Evolutionary conservation across 2,329 filamentous ascomycete species (phyloP).

Genomic region (Venturia effusa): DNA sequence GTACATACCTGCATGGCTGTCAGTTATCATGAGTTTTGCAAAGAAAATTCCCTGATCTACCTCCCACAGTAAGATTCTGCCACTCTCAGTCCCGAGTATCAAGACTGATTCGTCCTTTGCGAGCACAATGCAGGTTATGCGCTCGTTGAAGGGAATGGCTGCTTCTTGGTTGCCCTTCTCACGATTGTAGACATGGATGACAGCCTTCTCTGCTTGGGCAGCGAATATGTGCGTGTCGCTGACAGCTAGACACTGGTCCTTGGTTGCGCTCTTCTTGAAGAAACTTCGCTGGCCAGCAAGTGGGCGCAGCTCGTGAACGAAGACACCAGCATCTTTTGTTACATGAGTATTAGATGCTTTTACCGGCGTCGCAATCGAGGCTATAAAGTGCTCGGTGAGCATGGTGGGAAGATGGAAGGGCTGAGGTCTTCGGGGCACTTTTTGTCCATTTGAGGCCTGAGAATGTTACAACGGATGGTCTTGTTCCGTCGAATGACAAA

Average conservation of each 20-base stretch:
- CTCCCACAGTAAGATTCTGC: conserved; percentile 87
- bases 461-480: background rate
- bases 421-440: background rate
- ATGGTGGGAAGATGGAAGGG: background rate
- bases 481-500: background rate
- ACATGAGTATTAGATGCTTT: conserved; percentile 29
- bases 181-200: conserved; percentile 84
- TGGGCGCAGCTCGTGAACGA: conserved; percentile 72
- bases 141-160: conserved; percentile 76
- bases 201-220: conserved; percentile 81
- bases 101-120: conserved; percentile 53
- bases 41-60: conserved; percentile 35
- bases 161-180: conserved; percentile 80
- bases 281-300: conserved; percentile 61
- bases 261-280: conserved; percentile 88
- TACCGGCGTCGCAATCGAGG: conserved; percentile 4
- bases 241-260: conserved; percentile 67
- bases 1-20: conserved; percentile 49
- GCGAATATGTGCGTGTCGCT: conserved; percentile 79
- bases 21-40: conserved; percentile 16
- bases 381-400: conserved; percentile 11
- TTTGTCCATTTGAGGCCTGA: background rate
- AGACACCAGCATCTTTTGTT: conserved; percentile 74
- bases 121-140: conserved; percentile 67
- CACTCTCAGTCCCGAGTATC: conserved; percentile 71